Conservation (phyloP, 179 eudicot genomes). For the Dionaea muscipula region DNA sequence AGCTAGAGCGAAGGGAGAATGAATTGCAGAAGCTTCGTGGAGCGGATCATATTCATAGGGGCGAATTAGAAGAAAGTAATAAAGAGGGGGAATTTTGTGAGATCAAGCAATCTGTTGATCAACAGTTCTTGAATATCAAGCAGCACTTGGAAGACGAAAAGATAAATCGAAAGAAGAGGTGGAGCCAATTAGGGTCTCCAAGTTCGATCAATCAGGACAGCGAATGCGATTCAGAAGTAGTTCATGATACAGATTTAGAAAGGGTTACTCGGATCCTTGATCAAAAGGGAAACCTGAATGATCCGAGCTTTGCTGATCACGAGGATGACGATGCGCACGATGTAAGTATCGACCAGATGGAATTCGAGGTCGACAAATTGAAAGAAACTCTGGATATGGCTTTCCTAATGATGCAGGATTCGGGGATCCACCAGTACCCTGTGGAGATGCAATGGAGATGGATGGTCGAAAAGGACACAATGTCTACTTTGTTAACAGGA, state of each 20-base stretch:
- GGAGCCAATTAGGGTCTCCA: constrained; percentile 12
- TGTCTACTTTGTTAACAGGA: constrained; percentile 24
- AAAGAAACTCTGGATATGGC: constrained; percentile 47
- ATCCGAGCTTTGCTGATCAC: not conserved
- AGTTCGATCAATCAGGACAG: constrained; percentile 5
- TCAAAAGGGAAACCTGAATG: not conserved
- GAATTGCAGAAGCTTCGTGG: constrained; percentile 19
- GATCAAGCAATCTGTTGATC: constrained; percentile 30
- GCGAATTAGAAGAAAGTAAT: constrained; percentile 8
- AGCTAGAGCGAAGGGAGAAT: constrained; percentile 27
- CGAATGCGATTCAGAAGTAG: constrained; percentile 5
- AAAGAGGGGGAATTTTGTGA: constrained; percentile 17
- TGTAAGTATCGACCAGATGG: constrained; percentile 34
- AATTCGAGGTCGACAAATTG: constrained; percentile 46
- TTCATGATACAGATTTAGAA: not conserved
- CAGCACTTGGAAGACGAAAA: constrained; percentile 37
- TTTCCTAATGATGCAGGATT: constrained; percentile 33
- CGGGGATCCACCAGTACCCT: constrained; percentile 7
- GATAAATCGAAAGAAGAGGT: constrained; percentile 12
- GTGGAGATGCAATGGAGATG: constrained; percentile 42
- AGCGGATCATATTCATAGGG: constrained; percentile 2
- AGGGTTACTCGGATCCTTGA: not conserved
- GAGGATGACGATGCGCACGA: constrained; percentile 12
- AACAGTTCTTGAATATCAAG: constrained; percentile 33
- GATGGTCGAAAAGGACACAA: constrained; percentile 37